phyloP scores from a whole-genome alignment of 306 rosid genomes.

The Cyamopsis tetragonoloba region DNA sequence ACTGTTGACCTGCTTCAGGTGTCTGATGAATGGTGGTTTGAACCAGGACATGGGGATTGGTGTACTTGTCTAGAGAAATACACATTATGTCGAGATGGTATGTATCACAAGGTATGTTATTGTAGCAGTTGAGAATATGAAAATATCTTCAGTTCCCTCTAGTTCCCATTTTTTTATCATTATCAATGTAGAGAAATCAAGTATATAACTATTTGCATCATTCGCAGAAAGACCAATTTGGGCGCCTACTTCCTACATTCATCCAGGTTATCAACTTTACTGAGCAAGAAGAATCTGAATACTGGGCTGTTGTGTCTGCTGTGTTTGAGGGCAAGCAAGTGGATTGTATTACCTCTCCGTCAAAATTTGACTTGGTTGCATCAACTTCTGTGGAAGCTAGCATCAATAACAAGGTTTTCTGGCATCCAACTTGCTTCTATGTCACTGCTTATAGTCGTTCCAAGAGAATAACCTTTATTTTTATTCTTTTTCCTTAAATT shows the following conservation, averaged over 20 bases:
- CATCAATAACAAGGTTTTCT: slow-evolving; percentile 75
- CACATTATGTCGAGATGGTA: slow-evolving; percentile 84
- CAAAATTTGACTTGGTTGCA: slow-evolving; percentile 45
- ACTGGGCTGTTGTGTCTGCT: slow-evolving; percentile 76
- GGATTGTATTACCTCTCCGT: slow-evolving; percentile 39
- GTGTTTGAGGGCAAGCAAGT: slow-evolving; percentile 82
- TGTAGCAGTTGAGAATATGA: slow-evolving; percentile 15
- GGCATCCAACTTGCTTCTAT: slow-evolving; percentile 9
- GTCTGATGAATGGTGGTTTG: slow-evolving; percentile 94
- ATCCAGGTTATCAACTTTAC: slow-evolving; percentile 88
- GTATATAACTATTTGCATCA: slow-evolving; percentile 4
- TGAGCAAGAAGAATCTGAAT: slow-evolving; percentile 82
- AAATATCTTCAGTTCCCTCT: background rate
- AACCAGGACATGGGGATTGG: slow-evolving; percentile 99
- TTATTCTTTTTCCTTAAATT: background rate
- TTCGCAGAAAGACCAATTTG: slow-evolving; percentile 91
- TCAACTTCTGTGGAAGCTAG: slow-evolving; percentile 61
- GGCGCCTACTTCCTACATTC: slow-evolving; percentile 83
- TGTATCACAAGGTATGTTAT: slow-evolving; percentile 87
- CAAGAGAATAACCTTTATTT: background rate
- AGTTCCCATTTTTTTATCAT: slow-evolving; percentile 7
- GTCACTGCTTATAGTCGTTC: background rate
- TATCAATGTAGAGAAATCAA: slow-evolving; percentile 15
- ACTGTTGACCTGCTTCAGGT: slow-evolving; percentile 49
- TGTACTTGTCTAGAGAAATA: slow-evolving; percentile 84